These are phyloP conservation scores for Fusarium bulbicola DNA, from an alignment of 2,329 filamentous ascomycete genomes.

Conservation along the genomic window DNA sequence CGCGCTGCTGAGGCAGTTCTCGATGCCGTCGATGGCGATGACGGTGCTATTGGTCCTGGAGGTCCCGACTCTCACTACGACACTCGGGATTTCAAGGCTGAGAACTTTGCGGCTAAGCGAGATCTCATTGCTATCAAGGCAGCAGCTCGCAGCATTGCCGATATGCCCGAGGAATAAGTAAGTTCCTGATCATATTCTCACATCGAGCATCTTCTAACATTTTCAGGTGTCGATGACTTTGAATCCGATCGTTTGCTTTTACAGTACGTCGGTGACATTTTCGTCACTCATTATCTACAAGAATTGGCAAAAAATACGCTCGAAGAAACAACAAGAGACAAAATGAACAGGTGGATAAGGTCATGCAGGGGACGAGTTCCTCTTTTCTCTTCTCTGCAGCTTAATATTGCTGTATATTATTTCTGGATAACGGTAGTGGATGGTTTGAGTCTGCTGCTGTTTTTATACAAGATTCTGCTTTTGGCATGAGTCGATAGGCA, in stretches of 20 bases:
- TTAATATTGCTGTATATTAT: constrained; percentile 14
- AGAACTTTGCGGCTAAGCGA: constrained; percentile 51
- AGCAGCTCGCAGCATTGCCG: constrained; percentile 43
- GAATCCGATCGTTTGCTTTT: constrained; percentile 17
- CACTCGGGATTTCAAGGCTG: constrained; percentile 41
- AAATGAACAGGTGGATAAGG: constrained; percentile 6
- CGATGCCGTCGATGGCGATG: constrained; percentile 43
- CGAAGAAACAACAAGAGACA: constrained; percentile 12
- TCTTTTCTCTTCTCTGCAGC: constrained; percentile 23
- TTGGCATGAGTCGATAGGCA: constrained; percentile 17
- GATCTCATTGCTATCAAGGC: constrained; percentile 41
- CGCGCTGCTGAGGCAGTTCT: constrained; percentile 43
- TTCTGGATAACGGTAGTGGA: constrained; percentile 37
- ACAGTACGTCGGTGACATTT: constrained; percentile 1
- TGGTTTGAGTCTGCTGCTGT: constrained; percentile 28
- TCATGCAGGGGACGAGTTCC: constrained; percentile 9
- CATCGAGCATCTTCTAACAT: not conserved
- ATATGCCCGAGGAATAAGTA: constrained; percentile 33
- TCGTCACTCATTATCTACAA: constrained; percentile 7
- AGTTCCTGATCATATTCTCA: not conserved
- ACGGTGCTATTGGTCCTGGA: constrained; percentile 35
- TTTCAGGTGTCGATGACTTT: not conserved
- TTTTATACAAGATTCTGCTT: constrained; percentile 29
- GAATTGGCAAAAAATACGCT: constrained; percentile 19
- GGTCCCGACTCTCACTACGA: constrained; percentile 33